phyloP scores from a whole-genome alignment of 78 protist genomes.

The Pigoraptor vietnamica region DNA sequence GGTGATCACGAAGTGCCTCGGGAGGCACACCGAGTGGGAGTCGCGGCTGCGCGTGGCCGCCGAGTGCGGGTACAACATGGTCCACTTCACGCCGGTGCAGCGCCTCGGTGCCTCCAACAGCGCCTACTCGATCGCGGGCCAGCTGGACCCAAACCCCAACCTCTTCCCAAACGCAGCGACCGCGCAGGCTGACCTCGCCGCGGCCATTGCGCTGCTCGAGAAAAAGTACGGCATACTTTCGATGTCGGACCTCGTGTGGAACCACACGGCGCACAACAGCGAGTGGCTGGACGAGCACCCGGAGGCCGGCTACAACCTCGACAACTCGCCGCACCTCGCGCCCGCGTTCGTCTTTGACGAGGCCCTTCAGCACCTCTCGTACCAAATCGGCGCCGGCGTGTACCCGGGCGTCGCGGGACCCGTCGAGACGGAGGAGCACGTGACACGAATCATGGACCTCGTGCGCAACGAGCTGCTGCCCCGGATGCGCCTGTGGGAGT shows the following conservation, averaged over 20 bases:
- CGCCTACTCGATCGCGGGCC: conserved; percentile 72
- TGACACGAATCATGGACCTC: neutral
- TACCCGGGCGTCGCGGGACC: neutral
- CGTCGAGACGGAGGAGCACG: neutral
- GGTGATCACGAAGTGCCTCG: conserved; percentile 63
- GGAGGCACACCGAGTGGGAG: conserved; percentile 57
- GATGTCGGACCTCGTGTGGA: conserved; percentile 80
- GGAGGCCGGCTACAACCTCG: conserved; percentile 78
- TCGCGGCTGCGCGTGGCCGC: conserved; percentile 28
- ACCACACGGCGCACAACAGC: conserved; percentile 77
- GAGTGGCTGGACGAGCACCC: conserved; percentile 84
- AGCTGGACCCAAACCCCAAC: conserved; percentile 40
- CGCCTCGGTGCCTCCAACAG: conserved; percentile 64
- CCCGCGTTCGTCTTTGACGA: conserved; percentile 72
- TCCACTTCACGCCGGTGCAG: conserved; percentile 80
- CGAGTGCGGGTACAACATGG: conserved; percentile 64
- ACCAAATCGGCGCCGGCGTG: neutral
- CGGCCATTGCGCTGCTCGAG: conserved; percentile 5
- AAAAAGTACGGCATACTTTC: conserved; percentile 20
- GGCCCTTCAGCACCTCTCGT: neutral
- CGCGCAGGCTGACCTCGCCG: neutral
- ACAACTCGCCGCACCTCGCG: conserved; percentile 65
- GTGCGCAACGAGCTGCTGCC: neutral
- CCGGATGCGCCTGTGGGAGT: conserved; percentile 70
- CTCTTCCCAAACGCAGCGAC: neutral